These are phyloP conservation scores for Ceratocystis smalleyi DNA, from an alignment of 2,329 filamentous ascomycete species.

Conservation along the genomic window DNA sequence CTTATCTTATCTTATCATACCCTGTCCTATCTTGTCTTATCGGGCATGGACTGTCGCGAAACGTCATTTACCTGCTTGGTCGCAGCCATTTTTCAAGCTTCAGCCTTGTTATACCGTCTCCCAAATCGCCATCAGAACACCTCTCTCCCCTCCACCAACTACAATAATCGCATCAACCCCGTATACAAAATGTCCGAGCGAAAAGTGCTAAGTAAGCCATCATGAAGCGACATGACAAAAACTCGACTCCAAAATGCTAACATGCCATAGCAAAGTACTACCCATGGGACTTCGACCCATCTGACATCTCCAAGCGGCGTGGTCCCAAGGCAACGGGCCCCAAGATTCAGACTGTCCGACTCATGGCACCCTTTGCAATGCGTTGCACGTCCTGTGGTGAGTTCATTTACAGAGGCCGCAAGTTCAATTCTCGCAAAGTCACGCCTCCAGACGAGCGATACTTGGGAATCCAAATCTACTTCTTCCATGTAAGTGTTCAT, in stretches of 20 bases:
- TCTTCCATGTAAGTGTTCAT: slow-evolving; percentile 46
- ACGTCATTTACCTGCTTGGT: neutral
- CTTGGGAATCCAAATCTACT: slow-evolving; percentile 70
- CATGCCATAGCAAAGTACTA: slow-evolving; percentile 36
- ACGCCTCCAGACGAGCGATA: slow-evolving; percentile 79
- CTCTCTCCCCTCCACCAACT: neutral
- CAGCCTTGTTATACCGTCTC: slow-evolving; percentile 4
- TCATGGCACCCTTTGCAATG: slow-evolving; percentile 47
- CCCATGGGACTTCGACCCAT: slow-evolving; percentile 78
- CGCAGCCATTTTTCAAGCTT: neutral
- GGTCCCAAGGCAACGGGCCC: slow-evolving; percentile 59
- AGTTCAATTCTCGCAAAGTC: slow-evolving; percentile 92
- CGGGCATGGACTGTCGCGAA: neutral
- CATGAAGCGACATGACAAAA: neutral
- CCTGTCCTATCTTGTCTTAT: slow-evolving; percentile 9
- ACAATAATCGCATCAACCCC: neutral
- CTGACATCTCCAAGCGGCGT: slow-evolving; percentile 55
- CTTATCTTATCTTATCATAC: neutral
- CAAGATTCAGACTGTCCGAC: slow-evolving; percentile 68
- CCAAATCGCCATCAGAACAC: neutral
- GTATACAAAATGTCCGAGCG: slow-evolving; percentile 59
- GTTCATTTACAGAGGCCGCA: slow-evolving; percentile 83
- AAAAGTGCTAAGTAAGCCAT: slow-evolving; percentile 48
- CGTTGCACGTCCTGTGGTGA: slow-evolving; percentile 41
- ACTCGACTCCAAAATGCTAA: slow-evolving; percentile 9